These are phyloP conservation scores for Euphorbia schlechtendalii DNA, from an alignment of 441 rosid species.

Conservation along the genomic window DNA sequence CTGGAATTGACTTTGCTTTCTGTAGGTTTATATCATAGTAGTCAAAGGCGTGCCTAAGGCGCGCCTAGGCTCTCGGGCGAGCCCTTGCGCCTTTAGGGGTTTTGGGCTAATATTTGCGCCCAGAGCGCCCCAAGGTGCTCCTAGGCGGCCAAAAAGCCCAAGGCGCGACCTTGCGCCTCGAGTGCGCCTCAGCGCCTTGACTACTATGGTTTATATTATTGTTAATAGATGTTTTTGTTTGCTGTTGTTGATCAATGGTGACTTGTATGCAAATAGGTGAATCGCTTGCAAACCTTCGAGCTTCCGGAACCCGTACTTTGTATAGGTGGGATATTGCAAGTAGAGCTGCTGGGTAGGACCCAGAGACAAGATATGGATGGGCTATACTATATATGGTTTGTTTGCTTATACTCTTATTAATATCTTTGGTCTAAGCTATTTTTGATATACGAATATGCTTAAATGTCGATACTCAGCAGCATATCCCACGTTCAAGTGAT, in stretches of 20 bases:
- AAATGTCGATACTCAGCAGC: constrained; percentile 32
- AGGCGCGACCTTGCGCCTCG: no score
- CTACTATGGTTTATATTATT: no score
- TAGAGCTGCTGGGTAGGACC: constrained; percentile 83
- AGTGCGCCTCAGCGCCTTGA: no score
- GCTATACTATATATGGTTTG: constrained; percentile 79
- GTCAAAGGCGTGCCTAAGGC: no score
- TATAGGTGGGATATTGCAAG: constrained; percentile 68
- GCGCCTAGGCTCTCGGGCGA: no score
- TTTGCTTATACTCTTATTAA: no score
- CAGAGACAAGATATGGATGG: constrained; percentile 77
- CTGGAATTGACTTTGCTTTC: background rate
- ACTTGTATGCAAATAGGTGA: constrained; percentile 46
- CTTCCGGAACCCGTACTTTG: constrained; percentile 85
- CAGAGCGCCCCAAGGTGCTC: no score
- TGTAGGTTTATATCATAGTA: no score
- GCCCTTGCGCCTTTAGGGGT: no score
- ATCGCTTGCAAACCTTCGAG: constrained; percentile 59
- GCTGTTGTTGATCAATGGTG: background rate
- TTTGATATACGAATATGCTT: constrained; percentile 9
- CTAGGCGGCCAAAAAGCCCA: no score
- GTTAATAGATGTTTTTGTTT: background rate
- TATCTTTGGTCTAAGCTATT: no score
- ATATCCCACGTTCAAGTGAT: constrained; percentile 50
- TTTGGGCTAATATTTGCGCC: no score